Base-by-base conservation (phyloP, 73 alveolate species). In the Stentor roeselii region DNA sequence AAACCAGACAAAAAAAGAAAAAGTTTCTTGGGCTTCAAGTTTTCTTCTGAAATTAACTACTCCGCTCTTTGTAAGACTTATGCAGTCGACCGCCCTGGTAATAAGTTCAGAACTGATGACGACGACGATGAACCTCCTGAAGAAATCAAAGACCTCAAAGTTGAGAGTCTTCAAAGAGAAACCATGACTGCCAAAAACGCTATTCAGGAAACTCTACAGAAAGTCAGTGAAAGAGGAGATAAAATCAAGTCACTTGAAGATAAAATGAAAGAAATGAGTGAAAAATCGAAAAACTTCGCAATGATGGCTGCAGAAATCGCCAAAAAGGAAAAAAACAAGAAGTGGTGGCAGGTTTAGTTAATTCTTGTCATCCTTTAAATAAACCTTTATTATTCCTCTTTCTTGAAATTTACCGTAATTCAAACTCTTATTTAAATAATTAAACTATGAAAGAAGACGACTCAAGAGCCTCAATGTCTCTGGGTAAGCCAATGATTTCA, bases 201-300 rank as follows among this genome's bases (percentile, higher is more conserved):
- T 14, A 76, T 76, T 34, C 36, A 34, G n/a, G 15, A 76, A 41
- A 38, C 60, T 1, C 60, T 76, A 1, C 84, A 39, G n/a, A 35
- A 38, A 1, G 84, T 76, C 1, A 76, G 39, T 6, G 84, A 76
- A 76, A 76, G 84, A 76, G 84, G 84, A 37, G 84, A 76, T 11
- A 76, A 76, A 76, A 39, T 76, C 27, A 15, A 41, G 2, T 36
- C n/a, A 6, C 85, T 76, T 21, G 84, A 76, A 6, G 74, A 36
- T 1, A 76, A 76, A 35, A 76, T 76, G 15, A 39, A 39, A 76
- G 59, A 76, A 21, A 76, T 76, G 84, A 14, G 82, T 39, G 84
- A 76, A 30, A 27, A 39, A n/a, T 15, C 41, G 32, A 34, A 76
- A 2, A 14, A 15, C 38, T 76, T 15, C 36, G 84, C 84, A 37